Base-by-base conservation (phyloP, 208 protist genomes). In the Balamuthia mandrillaris region DNA sequence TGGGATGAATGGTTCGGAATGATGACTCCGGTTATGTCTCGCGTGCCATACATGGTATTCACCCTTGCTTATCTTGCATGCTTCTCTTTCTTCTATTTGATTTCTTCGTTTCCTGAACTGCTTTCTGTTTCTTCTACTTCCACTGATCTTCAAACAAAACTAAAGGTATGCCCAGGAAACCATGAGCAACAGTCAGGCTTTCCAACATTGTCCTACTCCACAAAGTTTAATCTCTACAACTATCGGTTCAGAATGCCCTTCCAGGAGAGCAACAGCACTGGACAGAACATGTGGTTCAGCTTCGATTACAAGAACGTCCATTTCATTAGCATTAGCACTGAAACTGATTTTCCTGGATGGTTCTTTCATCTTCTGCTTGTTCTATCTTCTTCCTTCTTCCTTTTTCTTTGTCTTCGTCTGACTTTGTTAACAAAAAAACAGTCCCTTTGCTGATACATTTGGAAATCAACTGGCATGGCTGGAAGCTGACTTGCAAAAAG, bases 181-280 rank as follows among this genome's bases (percentile, higher is more conserved):
- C 74, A 82, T 21, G 74, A 82, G 74, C 47, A 60, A 18, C 37
- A 51, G 16, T 60, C 74, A 9, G 60, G 74, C 74, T 66, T 58
- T 27, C 68, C 52, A 10, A 42, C 45, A 35, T 33, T 78, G 41
- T 58, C 58, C 24, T 49, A 85, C 63, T 41, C 81, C 31, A 29
- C 44, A 35, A 86, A 86, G 41, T 86, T 86, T 42, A 79, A 63
- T 2, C 66, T 49, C 18, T 86, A 79, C 81, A 58, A 68, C 51
- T 21, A 65, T 31, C 63, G 66, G 6, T 86, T 75, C 65, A 27
- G 68, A 49, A 60, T 18, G 10, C 14, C 47, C 10, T 52, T 18
- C 10, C 18, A 52, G 14, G 14, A 18, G 14, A 10, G 18, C 47
- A 52, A 18, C 47, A 52, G 47, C 47, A 10, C 14, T 52, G 47